Evolutionary conservation across 163 green algal species (phyloP), one percentile per base, ranked within the genome.

Genomic region (Chlorella variabilis): DNA sequence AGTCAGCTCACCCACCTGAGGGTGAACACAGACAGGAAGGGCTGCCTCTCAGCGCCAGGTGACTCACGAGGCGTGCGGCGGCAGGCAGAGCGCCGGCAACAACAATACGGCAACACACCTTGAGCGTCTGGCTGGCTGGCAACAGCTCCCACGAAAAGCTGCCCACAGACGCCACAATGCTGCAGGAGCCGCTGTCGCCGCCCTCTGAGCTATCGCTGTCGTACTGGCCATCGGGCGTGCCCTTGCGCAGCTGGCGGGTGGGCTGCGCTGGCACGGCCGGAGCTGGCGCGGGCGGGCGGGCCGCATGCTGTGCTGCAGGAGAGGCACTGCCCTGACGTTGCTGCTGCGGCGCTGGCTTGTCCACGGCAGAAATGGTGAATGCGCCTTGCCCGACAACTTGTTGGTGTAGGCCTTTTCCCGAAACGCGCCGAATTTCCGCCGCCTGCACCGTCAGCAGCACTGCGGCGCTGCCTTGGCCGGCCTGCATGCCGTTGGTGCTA

Each of bases 71-170:
- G n/a, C n/a, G n/a, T n/a, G n/a, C 3, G 7, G 1, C 27, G 45
- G 45, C 1, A 34, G 2, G 33, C 33, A 29, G 17, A 31, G 1
- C 33, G 8, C 11, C 29, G 9, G 3, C 25, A 38, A 38, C 58
- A 66, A 20, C 58, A 3, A 4, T 36, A 36, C 58, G 13, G 4
- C 58, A 29, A 36, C 54, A 23, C 62, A 73, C 76, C 76, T 82
- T 82, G 27, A 82, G 76, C 34, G 76, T 76, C 48, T 82, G 76
- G 48, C 76, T 82, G 48, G 63, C 45, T 3, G 76, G 63, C 45
- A 75, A 45, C 15, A 82, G 7, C 42, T 82, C 48, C 51, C 49
- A 77, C 0, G 76, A 39, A 51, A 34, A 36, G 2, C 45, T 45
- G 11, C 63, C 76, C 33, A 82, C 76, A 9, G 73, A 34, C 39